These are phyloP conservation scores for Ogataea pilisensis DNA, from an alignment of 805 yeast species.

Conservation along the genomic window DNA sequence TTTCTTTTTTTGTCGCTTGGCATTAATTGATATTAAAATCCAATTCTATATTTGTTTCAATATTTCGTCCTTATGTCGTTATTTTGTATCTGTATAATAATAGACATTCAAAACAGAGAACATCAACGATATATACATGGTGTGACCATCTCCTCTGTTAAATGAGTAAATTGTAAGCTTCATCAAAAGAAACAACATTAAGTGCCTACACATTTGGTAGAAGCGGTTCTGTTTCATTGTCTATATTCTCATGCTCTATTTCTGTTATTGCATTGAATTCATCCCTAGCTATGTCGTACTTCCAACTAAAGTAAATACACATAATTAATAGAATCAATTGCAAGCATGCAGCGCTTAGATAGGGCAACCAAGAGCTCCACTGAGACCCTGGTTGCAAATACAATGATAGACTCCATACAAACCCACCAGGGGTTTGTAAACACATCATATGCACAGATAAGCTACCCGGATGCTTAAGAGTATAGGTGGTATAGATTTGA, in stretches of 20 bases:
- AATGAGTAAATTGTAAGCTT: not conserved
- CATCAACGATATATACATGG: too few species aligned
- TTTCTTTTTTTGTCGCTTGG: too few species aligned
- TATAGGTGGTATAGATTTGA: constrained; percentile 67
- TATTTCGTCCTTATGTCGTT: too few species aligned
- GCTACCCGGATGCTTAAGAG: constrained; percentile 72
- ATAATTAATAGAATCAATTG: constrained; percentile 60
- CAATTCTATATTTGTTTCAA: too few species aligned
- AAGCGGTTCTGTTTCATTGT: constrained; percentile 11
- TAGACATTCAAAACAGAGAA: too few species aligned
- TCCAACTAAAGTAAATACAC: constrained; percentile 50
- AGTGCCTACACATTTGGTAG: constrained; percentile 1
- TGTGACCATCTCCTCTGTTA: too few species aligned
- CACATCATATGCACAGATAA: constrained; percentile 77
- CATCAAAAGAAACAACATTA: not conserved
- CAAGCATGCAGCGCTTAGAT: constrained; percentile 62
- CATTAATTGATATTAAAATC: too few species aligned
- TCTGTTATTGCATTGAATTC: constrained; percentile 20
- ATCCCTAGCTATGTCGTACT: constrained; percentile 15
- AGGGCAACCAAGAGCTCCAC: constrained; percentile 88
- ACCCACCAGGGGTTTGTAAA: constrained; percentile 89
- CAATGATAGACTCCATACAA: constrained; percentile 69
- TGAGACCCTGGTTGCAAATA: constrained; percentile 68
- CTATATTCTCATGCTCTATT: constrained; percentile 15
- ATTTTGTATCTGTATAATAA: too few species aligned